Conservation (phyloP, 345 rosid species). For the Salix udensis region DNA sequence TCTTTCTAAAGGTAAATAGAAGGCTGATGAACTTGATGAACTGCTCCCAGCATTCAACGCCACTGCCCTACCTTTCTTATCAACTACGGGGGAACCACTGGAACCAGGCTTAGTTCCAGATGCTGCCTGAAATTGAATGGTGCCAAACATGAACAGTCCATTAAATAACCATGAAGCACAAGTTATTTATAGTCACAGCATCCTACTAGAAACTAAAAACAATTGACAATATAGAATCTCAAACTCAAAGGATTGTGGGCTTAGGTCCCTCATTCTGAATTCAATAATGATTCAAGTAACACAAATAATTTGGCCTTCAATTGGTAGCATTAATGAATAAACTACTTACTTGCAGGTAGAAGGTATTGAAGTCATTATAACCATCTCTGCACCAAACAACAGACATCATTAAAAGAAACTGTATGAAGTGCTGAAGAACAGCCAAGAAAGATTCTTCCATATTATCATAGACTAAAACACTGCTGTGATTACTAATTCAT, state of each 20-base stretch:
- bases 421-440: neutral
- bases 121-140: constrained; percentile 62
- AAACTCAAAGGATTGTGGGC: neutral
- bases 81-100: constrained; percentile 97
- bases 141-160: neutral
- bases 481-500: too few relatives aligned
- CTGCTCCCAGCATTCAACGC: constrained; percentile 98
- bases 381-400: constrained; percentile 83
- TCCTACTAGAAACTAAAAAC: too few relatives aligned
- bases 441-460: neutral
- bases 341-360: constrained; percentile 90
- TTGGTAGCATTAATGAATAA: neutral
- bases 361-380: constrained; percentile 95
- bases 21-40: constrained; percentile 83
- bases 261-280: neutral
- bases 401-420: constrained; percentile 10
- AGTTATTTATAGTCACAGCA: too few relatives aligned
- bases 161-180: too few relatives aligned
- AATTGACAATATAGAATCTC: too few relatives aligned
- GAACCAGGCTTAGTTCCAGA: constrained; percentile 98
- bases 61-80: constrained; percentile 92
- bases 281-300: neutral
- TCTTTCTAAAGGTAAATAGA: constrained; percentile 80
- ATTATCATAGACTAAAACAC: neutral
- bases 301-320: neutral